phyloP scores from a whole-genome alignment of 73 alveolate genomes.

The Vitrella brassicaformis region DNA sequence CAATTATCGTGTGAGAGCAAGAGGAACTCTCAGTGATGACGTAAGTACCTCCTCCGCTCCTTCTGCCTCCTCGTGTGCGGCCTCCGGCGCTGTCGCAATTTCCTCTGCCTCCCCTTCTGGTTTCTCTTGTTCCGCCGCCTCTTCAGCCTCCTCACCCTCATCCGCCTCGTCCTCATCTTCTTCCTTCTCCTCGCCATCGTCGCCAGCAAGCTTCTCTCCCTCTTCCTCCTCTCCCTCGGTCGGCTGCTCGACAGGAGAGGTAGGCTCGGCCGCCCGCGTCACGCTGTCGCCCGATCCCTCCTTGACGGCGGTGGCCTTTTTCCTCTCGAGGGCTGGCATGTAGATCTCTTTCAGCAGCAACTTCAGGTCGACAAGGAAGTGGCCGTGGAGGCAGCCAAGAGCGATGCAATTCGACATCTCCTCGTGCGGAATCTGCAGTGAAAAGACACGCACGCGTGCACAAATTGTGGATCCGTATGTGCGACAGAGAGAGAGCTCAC shows the following conservation, averaged over 20 bases:
- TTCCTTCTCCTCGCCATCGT: background rate
- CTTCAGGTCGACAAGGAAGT: background rate
- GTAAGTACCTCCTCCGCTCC: background rate
- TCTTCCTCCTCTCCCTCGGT: background rate
- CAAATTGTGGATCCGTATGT: too few species aligned
- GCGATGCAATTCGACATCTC: too few species aligned
- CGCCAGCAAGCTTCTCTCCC: background rate
- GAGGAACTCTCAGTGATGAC: too few species aligned
- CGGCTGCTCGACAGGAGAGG: background rate
- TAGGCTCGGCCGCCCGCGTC: too few species aligned
- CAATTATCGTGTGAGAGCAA: too few species aligned
- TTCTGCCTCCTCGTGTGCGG: too few species aligned
- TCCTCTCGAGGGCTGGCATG: background rate
- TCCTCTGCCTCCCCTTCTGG: background rate
- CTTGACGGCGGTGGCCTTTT: background rate
- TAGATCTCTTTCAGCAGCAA: background rate
- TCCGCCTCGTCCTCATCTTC: background rate
- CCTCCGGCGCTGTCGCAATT: too few species aligned
- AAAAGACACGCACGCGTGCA: too few species aligned
- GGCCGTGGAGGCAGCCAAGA: background rate
- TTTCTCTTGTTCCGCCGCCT: background rate
- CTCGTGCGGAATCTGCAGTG: too few species aligned
- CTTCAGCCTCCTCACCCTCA: background rate
- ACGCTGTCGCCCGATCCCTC: background rate
- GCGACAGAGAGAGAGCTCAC: too few species aligned